Base-by-base conservation (phyloP, 352 stramenopile species). In the Phytophthora brassicae region DNA sequence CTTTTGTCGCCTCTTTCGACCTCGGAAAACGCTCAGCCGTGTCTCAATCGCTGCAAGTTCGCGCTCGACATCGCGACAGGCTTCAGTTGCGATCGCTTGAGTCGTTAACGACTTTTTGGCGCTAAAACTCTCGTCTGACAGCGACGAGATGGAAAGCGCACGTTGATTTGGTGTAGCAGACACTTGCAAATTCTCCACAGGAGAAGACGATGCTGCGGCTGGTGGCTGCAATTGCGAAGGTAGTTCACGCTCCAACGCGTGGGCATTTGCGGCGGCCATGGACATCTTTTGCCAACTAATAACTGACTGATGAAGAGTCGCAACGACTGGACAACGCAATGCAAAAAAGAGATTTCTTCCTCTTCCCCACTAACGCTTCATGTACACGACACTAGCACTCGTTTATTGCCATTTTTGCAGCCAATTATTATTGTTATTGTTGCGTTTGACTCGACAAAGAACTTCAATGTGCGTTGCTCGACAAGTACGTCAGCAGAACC, bases 11-110 rank as follows among this genome's bases (percentile, higher is more conserved):
- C 19, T 56, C 23, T 26, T 57, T 55, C 51, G 41, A 3, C 47
- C 46, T 59, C 55, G 66, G 23, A 77, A 81, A 28, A 65, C 58
- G 1, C 38, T 61, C 26, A 87, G 38, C 0, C 77, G 72, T 48
- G 54, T 71, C 26, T 82, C 60, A 47, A 85, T 59, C 0, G 75
- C 68, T 17, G 53, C 56, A 3, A 85, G 60, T 51, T 85, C 78
- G 1, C 69, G 64, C 14, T 80, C 48, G 17, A 85, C 67, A 53
- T 85, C 75, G 11, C 51, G 33, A 54, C 75, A 85, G 8, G 72
- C 77, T 64, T 78, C 70, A 4, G 29, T 31, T 13, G 50, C 49
- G 3, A 55, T 23, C 0, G 29, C 19, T 20, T 65, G 53, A n/a
- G 33, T 31, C n/a, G 43, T 13, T 16, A 41, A 28, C 0, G 45